A percentile compares a stretch with the other conserved stretches of the same genome.
These are phyloP conservation scores for Venturia effusa DNA, from an alignment of 2,329 filamentous ascomycete species.

Conservation along the genomic window DNA sequence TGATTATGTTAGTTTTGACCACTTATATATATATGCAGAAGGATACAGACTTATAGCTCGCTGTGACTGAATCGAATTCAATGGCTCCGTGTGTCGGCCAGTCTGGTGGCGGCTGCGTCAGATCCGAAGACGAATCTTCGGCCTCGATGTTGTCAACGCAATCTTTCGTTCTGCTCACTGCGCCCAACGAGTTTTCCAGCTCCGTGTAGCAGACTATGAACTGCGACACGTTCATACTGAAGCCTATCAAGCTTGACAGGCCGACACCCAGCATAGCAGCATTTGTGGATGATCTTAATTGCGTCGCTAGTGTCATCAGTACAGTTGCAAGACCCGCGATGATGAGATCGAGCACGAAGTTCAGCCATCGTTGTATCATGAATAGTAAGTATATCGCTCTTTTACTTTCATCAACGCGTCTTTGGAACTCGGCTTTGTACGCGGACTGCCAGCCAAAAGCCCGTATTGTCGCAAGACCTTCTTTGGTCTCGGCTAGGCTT, in stretches of 20 bases:
- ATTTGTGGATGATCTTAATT: conserved; percentile 15
- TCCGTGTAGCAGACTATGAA: conserved; percentile 41
- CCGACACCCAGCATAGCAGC: conserved; percentile 42
- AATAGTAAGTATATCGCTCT: conserved; percentile 35
- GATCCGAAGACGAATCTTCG: conserved; percentile 24
- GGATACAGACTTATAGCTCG: not conserved
- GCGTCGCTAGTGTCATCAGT: conserved; percentile 26
- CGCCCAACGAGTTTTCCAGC: conserved; percentile 48
- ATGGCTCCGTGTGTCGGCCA: not conserved
- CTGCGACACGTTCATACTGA: conserved; percentile 40
- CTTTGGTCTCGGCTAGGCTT: conserved; percentile 40
- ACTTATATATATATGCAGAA: not conserved
- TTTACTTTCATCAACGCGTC: conserved; percentile 30
- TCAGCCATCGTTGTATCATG: conserved; percentile 35
- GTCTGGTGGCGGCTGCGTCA: not conserved
- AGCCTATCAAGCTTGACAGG: conserved; percentile 41
- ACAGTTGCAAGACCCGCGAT: conserved; percentile 29
- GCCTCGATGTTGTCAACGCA: conserved; percentile 38
- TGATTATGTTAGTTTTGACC: not conserved
- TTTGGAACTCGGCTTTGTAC: conserved; percentile 26
- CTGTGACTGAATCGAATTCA: not conserved
- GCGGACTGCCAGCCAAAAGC: conserved; percentile 38
- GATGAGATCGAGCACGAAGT: conserved; percentile 29
- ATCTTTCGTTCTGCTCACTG: conserved; percentile 42
- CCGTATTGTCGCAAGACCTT: conserved; percentile 39